These are phyloP conservation scores for Alternaria tenuissima DNA, from an alignment of 2,329 filamentous ascomycete genomes.

Conservation along the genomic window DNA sequence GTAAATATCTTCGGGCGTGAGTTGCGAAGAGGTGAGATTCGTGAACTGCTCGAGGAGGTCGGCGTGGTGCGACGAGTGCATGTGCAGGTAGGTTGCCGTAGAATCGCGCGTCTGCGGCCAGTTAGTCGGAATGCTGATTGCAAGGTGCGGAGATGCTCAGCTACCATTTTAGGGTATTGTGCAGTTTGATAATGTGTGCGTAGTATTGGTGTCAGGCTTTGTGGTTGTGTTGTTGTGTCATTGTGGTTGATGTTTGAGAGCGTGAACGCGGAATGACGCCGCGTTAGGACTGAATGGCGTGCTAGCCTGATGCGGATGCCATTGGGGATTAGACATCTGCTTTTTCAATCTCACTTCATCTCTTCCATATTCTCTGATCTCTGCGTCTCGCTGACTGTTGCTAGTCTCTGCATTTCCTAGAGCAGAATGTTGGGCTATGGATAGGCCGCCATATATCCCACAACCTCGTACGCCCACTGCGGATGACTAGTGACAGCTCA, in stretches of 20 bases:
- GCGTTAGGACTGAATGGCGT: constrained; percentile 8
- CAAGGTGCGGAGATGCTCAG: too few relatives aligned
- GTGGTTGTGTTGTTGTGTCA: background rate
- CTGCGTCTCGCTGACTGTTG: background rate
- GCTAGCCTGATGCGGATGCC: constrained; percentile 7
- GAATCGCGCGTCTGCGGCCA: constrained; percentile 71
- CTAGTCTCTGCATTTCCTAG: background rate
- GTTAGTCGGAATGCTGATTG: constrained; percentile 3
- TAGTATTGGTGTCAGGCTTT: background rate
- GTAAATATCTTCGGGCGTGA: constrained; percentile 74
- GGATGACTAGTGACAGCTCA: background rate
- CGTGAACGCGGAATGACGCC: constrained; percentile 4
- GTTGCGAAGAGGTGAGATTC: constrained; percentile 40
- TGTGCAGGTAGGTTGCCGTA: constrained; percentile 77
- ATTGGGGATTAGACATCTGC: background rate
- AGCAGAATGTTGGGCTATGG: background rate
- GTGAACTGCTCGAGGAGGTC: constrained; percentile 75
- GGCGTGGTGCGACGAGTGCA: constrained; percentile 74
- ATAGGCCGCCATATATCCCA: background rate
- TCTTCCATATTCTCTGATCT: background rate
- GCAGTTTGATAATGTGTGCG: background rate
- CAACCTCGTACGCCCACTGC: background rate
- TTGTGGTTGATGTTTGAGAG: background rate
- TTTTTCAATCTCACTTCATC: background rate
- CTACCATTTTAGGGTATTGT: constrained; percentile 4